Base-by-base conservation (phyloP, 108 stramenopile species). In the Fistulifera solaris region DNA sequence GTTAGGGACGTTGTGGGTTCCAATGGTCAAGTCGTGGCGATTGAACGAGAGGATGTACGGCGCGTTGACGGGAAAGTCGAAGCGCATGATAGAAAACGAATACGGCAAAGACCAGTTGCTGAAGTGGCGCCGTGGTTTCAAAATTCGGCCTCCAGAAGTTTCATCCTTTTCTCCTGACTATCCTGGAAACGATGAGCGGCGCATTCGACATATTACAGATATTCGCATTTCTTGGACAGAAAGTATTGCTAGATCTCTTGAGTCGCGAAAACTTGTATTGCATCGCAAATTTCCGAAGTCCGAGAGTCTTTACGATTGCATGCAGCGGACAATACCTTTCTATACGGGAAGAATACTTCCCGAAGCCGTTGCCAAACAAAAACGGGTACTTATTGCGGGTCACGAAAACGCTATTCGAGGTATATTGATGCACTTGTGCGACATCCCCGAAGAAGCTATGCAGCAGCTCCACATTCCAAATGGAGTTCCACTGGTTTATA, bases 351-450 rank as follows among this genome's bases (percentile, higher is more conserved):
- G 76, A 51, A 93, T 97, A 49, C 62, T 71, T 13, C 82, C 79
- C 2, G 76, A 76, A 51, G 79, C 78, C n/a, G 69, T 97, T 38
- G 59, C 78, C 42, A 68, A 83, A 48, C 92, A 94, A 13, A 93
- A 97, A 72, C 68, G 85, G 0, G 87, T 97, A 1, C 59, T 97
- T 8, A 85, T 97, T 48, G 82, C 87, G 1, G 85, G 87, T 43
- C 88, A 89, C 50, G 96, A 95, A 52, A 95, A 95, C 73, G 86
- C 91, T 25, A 81, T 97, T 45, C 75, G 96, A 38, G 96, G 93
- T 0, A 75, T 97, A 11, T 66, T 95, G 4, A 94, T 95, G 89
- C 77, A 94, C 58, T 59, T 97, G 15, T 95, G 95, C 53, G 89
- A 75, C 38, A 95, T 97, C 48, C 68, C 83, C 74, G 76, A 84